Evolutionary conservation across 1,139 yeast genomes (phyloP), one percentile per base, ranked within the genome.

Genomic region (Taphrina communis): DNA sequence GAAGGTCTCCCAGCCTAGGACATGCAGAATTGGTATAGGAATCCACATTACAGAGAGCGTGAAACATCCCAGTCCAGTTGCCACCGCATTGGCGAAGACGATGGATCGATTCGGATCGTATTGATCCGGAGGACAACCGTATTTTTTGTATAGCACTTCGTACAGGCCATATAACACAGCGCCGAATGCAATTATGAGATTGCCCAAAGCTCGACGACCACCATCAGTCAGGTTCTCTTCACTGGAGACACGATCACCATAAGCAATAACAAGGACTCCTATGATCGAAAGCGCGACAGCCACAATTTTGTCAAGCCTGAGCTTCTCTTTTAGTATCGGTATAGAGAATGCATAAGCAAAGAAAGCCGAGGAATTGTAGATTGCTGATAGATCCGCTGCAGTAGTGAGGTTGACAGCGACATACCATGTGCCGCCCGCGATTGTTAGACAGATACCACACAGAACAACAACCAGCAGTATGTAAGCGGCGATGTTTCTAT

Each of bases 401-500:
- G 92, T 89, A 0, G 97, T 88, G 77, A 89, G 79, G 46, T 60
- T 67, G 58, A 91, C 90, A 7, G 97, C 88, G 19, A 89, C 85
- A 76, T 90, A 91, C 97, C 97, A 91, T 0, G 96, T 86, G 53
- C 85, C 81, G 0, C 96, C 97, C 0, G 96, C 97, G 3, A 86
- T 73, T 11, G 90, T 89, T 71, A 91, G 81, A 6, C 90, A 84
- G 8, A 84, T 19, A 5, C 67, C 67, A 78, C 69, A 65, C 8
- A 84, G 73, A 78, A 85, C 72, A 69, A 86, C 81, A 69, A 76
- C 69, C 4, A 71, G 70, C 6, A 86, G 79, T 0, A 88, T 84
- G 71, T 84, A 84, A 72, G 82, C 80, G 14, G 83, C 82, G 69
- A 82, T 82, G 71, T 83, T 85, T 71, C 84, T 75, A 74, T 85